A percentile compares a stretch with the other conserved stretches of the same genome.
Evolutionary conservation across 225 moss, liverwort and hornwort species (phyloP).

Genomic region (Takakia lepidozioides): DNA sequence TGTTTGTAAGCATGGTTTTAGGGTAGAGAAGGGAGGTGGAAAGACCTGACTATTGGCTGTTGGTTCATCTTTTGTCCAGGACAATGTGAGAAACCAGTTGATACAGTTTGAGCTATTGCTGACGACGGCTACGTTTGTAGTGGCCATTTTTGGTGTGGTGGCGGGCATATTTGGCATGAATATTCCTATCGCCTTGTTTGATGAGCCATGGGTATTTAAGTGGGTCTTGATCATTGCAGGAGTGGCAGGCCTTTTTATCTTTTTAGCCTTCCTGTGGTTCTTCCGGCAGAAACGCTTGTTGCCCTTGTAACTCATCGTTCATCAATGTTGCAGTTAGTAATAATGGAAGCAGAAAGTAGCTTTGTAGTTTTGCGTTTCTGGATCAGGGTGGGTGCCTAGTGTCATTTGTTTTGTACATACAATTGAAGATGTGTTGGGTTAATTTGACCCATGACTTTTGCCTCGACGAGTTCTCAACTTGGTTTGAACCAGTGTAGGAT

Average conservation of each 20-base stretch:
- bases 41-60: not conserved
- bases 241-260: constrained; percentile 46
- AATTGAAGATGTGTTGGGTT: no score
- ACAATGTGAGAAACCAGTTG: constrained; percentile 97
- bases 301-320: constrained; percentile 46
- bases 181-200: constrained; percentile 72
- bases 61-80: constrained; percentile 17
- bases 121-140: constrained; percentile 93
- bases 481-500: no score
- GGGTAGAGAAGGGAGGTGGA: not conserved
- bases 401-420: no score
- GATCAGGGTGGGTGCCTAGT: no score
- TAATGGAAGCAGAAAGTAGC: no score
- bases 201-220: constrained; percentile 83
- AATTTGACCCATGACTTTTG: no score
- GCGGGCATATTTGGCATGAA: constrained; percentile 99
- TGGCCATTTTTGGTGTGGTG: constrained; percentile 80
- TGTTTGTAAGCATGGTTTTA: not conserved
- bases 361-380: no score
- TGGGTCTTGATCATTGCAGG: constrained; percentile 87
- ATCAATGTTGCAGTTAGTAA: no score
- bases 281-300: constrained; percentile 88
- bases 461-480: no score
- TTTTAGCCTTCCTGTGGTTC: constrained; percentile 73
- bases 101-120: constrained; percentile 95